Evolutionary conservation across 257 asterid genomes (phyloP), one percentile per base, ranked within the genome.

Genomic region (Solanum habrochaites): DNA sequence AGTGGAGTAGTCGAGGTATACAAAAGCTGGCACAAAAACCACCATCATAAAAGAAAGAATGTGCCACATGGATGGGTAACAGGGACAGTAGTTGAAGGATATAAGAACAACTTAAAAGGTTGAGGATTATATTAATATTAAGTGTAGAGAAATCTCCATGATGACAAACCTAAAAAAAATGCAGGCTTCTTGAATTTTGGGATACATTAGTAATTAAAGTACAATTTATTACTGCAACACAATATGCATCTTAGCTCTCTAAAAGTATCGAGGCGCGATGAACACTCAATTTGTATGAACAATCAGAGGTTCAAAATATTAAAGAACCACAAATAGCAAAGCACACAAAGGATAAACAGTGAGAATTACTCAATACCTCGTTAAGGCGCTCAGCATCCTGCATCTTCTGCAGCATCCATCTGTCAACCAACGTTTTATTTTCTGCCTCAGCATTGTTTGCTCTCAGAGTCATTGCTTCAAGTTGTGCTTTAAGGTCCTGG

Each of bases 331-430:
- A 81, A 49, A 49, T 29, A 49, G 85, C 20, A 49, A 31, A 18
- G 85, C 20, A 29, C 27, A 8, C 5, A 43, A 77, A 49, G 88
- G 42, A 70, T 23, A 5, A 52, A 12, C 75, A 85, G 21, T 8
- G 37, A 31, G 69, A 82, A 47, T 70, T 62, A 86, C 87, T 83
- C 40, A 32, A 43, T 91, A 95, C 99, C 98, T 97, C 98, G 78
- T 97, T 97, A 52, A 97, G 92, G 83, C 96, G 96, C 84, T 96
- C 99, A 86, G 99, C 98, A 82, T 96, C 98, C 90, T 95, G 91
- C 98, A 96, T 97, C 89, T 96, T 97, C 89, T 93, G 96, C 88
- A 96, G 87, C 98, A 97, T 93, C 96, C 97, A 94, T 74, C 98
- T 97, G 87, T 97, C 99, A 87, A 97, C 89, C 88, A 97, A 90